Percentiles rank a stretch among this genome's conserved stretches.
These are phyloP conservation scores for Lasiodiplodia citricola DNA, from an alignment of 2,329 filamentous ascomycete genomes.

Conservation along the genomic window DNA sequence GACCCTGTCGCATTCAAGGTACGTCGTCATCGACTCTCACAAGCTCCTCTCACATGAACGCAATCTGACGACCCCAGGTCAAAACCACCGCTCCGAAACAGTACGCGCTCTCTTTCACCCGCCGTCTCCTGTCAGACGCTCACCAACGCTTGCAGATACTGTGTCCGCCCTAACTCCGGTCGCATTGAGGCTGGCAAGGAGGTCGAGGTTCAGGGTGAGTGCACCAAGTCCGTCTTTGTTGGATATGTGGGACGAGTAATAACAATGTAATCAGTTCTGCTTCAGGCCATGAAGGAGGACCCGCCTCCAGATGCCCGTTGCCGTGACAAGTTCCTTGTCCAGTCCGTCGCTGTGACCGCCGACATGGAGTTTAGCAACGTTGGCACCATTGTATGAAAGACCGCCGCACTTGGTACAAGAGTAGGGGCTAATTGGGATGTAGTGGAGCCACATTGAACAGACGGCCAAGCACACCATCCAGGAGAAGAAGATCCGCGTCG, in stretches of 20 bases:
- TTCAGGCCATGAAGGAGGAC: slow-evolving; percentile 98
- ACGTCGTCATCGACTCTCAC: slow-evolving; percentile 32
- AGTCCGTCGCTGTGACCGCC: slow-evolving; percentile 81
- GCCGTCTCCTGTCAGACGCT: background rate
- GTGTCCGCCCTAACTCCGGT: slow-evolving; percentile 94
- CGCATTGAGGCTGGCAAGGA: slow-evolving; percentile 88
- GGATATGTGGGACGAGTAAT: background rate
- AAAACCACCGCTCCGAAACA: slow-evolving; percentile 99
- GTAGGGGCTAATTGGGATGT: slow-evolving; percentile 29
- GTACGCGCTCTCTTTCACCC: slow-evolving; percentile 62
- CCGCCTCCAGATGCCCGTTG: slow-evolving; percentile 85
- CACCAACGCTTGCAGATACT: slow-evolving; percentile 70
- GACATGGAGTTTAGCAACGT: slow-evolving; percentile 86
- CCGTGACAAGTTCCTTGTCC: slow-evolving; percentile 96
- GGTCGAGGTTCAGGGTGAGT: slow-evolving; percentile 87
- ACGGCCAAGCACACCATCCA: slow-evolving; percentile 77
- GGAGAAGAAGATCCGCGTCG: slow-evolving; percentile 95
- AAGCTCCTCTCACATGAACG: background rate
- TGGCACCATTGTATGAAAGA: slow-evolving; percentile 73
- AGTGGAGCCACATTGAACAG: slow-evolving; percentile 79
- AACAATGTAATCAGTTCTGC: slow-evolving; percentile 67
- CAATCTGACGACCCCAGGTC: slow-evolving; percentile 64
- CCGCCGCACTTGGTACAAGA: slow-evolving; percentile 25
- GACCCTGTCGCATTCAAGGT: slow-evolving; percentile 70
- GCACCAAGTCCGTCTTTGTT: background rate